Base-by-base conservation (phyloP, 139 green algal species). In the Ettlia oleoabundans region DNA sequence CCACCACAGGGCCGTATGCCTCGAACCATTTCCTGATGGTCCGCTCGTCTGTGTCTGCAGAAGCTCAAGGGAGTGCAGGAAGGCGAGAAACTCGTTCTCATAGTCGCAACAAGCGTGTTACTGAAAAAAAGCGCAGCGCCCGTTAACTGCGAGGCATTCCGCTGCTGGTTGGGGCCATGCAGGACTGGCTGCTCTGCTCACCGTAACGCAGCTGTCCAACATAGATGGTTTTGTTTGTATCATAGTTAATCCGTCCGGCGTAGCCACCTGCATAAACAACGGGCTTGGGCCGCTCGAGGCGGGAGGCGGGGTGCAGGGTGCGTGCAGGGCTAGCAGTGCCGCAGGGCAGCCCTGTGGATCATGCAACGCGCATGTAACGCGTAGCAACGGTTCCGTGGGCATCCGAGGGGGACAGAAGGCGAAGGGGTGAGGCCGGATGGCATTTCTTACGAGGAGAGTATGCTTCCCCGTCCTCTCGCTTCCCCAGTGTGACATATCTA, bases 181-280 rank as follows among this genome's bases (percentile, higher is more conserved):
- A 8, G 30, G 3, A 47, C 32, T 15, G 18, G 37, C 32, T 10
- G 33, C 37, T 15, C 18, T n/a, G 55, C 55, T 65, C 35, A 80
- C 73, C 73, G 28, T 78, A 83, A 37, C 78, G 65, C 65, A 83
- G 78, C 38, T 83, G 43, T 28, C 78, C 78, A 13, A 83, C 78
- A 68, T 83, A 83, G 47, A 83, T 66, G 3, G 52, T 70, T n/a
- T 37, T 58, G 4, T 30, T 32, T 28, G 51, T 21, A 10, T 83
- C 78, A 19, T 67, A n/a, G 35, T 5, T n/a, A 32, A 53, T 35
- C 30, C 73, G 73, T 58, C 13, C 13, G 10, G 47, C 15, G 53
- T 69, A 68, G 73, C 33, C 33, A 22, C 53, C 73, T 80, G 73
- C 37, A 69, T 9, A 26, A 2, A 5, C 33, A n/a, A 9, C 13